Evolutionary conservation across 495 filamentous ascomycete species (phyloP).

Genomic region (Trichoderma erinaceum): DNA sequence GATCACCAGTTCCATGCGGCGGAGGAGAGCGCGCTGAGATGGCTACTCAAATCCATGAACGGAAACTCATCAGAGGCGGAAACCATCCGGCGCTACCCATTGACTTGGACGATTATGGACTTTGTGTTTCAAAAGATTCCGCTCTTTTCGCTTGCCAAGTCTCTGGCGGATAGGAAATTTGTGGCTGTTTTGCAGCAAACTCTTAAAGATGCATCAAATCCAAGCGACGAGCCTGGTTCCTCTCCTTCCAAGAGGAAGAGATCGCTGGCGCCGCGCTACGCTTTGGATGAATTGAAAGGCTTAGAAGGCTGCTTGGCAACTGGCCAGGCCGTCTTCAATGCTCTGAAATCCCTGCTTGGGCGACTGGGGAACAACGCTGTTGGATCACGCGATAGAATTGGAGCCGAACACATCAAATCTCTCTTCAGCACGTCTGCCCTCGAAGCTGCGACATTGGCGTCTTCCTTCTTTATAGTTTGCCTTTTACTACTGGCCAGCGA

Average conservation of each 20-base stretch:
- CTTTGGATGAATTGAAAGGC: constrained; percentile 29
- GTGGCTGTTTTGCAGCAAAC: constrained; percentile 35
- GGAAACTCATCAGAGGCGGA: constrained; percentile 35
- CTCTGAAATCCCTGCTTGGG: constrained; percentile 32
- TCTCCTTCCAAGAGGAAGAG: constrained; percentile 36
- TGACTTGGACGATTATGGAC: constrained; percentile 38
- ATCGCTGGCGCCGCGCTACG: constrained; percentile 22
- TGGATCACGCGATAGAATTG: constrained; percentile 30
- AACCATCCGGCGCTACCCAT: constrained; percentile 38
- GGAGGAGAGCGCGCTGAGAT: constrained; percentile 43
- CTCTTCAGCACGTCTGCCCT: constrained; percentile 37
- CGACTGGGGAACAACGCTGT: constrained; percentile 20
- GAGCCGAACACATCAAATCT: constrained; percentile 43
- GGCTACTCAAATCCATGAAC: constrained; percentile 45
- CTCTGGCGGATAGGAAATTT: constrained; percentile 40
- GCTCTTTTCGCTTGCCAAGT: constrained; percentile 39
- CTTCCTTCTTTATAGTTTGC: constrained; percentile 34
- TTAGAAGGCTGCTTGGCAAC: constrained; percentile 31
- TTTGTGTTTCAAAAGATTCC: constrained; percentile 38
- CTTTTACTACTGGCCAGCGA: constrained; percentile 25
- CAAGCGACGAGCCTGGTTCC: constrained; percentile 16
- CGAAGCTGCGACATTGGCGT: constrained; percentile 34
- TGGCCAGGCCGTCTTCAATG: constrained; percentile 34
- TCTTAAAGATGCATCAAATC: constrained; percentile 35
- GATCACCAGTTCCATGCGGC: constrained; percentile 36